These are phyloP conservation scores for Cryphonectria parasitica DNA, from an alignment of 2,329 filamentous ascomycete species.

Conservation along the genomic window DNA sequence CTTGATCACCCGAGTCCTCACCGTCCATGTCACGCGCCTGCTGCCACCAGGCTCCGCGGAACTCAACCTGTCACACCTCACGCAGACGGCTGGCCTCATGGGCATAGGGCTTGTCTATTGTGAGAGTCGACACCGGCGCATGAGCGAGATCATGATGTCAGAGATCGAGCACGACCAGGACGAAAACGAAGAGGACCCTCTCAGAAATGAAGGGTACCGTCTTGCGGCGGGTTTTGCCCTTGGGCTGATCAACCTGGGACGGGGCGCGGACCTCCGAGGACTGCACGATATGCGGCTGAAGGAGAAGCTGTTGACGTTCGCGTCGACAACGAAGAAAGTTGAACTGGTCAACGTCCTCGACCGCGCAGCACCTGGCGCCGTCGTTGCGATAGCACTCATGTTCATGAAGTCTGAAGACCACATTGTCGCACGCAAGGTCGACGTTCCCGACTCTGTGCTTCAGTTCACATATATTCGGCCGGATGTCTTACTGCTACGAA, in stretches of 20 bases:
- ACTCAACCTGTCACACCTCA: slow-evolving; percentile 88
- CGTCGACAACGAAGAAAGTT: slow-evolving; percentile 87
- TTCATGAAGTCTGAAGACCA: slow-evolving; percentile 97
- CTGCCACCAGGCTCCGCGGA: slow-evolving; percentile 90
- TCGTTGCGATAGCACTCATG: slow-evolving; percentile 85
- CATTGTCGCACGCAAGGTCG: slow-evolving; percentile 85
- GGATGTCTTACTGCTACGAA: slow-evolving; percentile 88
- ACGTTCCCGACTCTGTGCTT: slow-evolving; percentile 85
- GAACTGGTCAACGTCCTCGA: slow-evolving; percentile 92
- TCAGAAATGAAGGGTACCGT: slow-evolving; percentile 95
- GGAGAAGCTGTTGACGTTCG: slow-evolving; percentile 82
- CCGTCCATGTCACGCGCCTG: slow-evolving; percentile 95
- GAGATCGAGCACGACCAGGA: slow-evolving; percentile 89
- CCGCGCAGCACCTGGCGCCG: slow-evolving; percentile 89
- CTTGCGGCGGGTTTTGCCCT: slow-evolving; percentile 92
- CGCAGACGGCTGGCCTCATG: slow-evolving; percentile 96
- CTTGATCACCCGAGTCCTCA: slow-evolving; percentile 87
- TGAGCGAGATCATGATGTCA: slow-evolving; percentile 99
- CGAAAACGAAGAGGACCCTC: slow-evolving; percentile 79
- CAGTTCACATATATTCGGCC: slow-evolving; percentile 97
- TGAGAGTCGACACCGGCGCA: slow-evolving; percentile 92
- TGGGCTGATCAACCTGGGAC: slow-evolving; percentile 92
- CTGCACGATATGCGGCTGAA: slow-evolving; percentile 93
- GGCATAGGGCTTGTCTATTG: slow-evolving; percentile 94
- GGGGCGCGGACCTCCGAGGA: slow-evolving; percentile 84